Evolutionary conservation across 2,329 filamentous ascomycete species (phyloP), one percentile per base, ranked within the genome.

Genomic region (Exophiala phaeomuriformis): DNA sequence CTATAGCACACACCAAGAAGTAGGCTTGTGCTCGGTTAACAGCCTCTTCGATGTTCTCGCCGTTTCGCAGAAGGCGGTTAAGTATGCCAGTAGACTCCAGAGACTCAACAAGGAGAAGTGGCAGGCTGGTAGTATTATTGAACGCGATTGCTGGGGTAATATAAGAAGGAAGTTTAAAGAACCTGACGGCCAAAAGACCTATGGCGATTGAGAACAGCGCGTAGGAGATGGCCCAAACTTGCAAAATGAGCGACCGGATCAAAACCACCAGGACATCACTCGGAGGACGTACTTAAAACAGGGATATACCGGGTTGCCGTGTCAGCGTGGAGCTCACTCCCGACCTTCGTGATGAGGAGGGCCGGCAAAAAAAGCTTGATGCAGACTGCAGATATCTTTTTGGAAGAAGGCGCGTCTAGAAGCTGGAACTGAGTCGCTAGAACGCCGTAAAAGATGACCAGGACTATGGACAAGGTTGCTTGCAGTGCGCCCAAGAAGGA

Each of bases 1-100:
- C 72, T 55, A 83, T 83, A 3, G 82, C 76, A 57, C 81, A 84
- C 52, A 86, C 76, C 2, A 86, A 68, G 62, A 85, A 84, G 65
- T 84, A 86, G 9, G 78, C 79, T 63, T 83, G 80, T 5, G 81
- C 81, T 6, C 82, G 72, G 49, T 78, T 74, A 9, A 84, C 69
- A 0, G 79, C 79, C 3, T 70, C 68, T 1, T 67, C 61, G 2
- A 68, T 64, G 1, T 71, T 64, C 58, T 77, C 70, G 65, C 72
- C 61, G 61, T 75, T 58, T 54, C 67, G 55, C 53, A 74, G 64
- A 8, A 84, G 70, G 1, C 71, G 65, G 31, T 72, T 66, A 3
- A 85, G 69, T 31, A 83, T 78, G 2, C 79, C 80, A 0, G 82
- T 81, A 4, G 73, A 69, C 40, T 74, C 69, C n/a, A 81, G 68